Conservation (phyloP, 352 stramenopile genomes). For the Vaucheria bursata region DNA sequence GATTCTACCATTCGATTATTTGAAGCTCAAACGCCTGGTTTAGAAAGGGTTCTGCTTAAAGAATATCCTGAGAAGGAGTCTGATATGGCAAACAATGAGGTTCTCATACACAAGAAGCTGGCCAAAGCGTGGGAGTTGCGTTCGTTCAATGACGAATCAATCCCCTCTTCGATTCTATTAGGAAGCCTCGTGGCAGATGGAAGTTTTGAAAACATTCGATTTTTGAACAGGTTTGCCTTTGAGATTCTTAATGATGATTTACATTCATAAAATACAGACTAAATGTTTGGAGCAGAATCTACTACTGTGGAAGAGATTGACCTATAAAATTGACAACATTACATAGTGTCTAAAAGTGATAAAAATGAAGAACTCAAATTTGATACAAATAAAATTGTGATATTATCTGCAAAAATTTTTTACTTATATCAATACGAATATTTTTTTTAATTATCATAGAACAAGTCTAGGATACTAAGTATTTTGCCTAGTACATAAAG, state of each 20-base stretch:
- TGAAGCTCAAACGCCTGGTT: not conserved
- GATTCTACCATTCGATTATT: not conserved
- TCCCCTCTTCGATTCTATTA: not conserved
- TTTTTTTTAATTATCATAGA: too few relatives aligned
- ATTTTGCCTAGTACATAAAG: too few relatives aligned
- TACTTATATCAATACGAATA: too few relatives aligned
- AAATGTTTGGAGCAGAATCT: too few relatives aligned
- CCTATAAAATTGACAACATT: too few relatives aligned
- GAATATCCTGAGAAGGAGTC: not conserved
- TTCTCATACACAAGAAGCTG: not conserved
- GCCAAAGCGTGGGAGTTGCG: not conserved
- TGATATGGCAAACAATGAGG: not conserved
- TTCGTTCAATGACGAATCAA: not conserved
- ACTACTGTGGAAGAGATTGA: too few relatives aligned
- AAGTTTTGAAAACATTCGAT: conserved; percentile 1
- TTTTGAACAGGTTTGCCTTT: not conserved
- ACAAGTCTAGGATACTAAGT: too few relatives aligned
- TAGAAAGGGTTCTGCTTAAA: not conserved
- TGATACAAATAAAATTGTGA: too few relatives aligned
- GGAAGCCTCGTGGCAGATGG: conserved; percentile 1
- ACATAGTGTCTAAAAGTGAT: too few relatives aligned
- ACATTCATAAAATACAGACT: too few relatives aligned
- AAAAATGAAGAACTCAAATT: too few relatives aligned
- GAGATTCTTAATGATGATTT: not conserved
- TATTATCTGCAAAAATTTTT: too few relatives aligned